Percentiles rank a stretch among this genome's conserved stretches.
These are phyloP conservation scores for Myochromella boudieri DNA, from an alignment of 768 basidiomycete genomes.

Conservation along the genomic window DNA sequence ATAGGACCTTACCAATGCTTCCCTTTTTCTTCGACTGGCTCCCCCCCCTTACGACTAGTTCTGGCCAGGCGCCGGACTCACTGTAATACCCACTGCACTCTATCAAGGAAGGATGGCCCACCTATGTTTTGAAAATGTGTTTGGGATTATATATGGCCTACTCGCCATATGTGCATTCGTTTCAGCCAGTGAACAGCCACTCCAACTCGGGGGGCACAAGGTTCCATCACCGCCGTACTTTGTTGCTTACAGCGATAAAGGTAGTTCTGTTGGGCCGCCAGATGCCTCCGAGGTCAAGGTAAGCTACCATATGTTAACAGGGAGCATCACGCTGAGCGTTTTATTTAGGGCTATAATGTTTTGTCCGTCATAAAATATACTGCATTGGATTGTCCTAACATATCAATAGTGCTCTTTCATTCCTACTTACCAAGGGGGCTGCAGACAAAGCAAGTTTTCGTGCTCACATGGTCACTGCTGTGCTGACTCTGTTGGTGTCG, in stretches of 20 bases:
- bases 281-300: constrained; percentile 1
- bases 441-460: constrained; percentile 27
- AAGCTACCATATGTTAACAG: background rate
- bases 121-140: no score
- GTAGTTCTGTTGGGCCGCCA: background rate
- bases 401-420: constrained; percentile 30
- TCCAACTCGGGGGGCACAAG: no score
- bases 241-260: background rate
- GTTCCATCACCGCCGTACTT: no score
- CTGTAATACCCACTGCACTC: no score
- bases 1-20: no score
- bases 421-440: constrained; percentile 39
- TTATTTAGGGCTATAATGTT: constrained; percentile 8
- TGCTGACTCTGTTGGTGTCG: background rate
- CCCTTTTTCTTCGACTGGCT: no score
- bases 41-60: no score
- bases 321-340: background rate
- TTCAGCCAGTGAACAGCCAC: no score
- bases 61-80: no score
- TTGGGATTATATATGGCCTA: no score
- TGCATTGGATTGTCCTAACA: background rate
- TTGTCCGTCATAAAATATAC: constrained; percentile 1
- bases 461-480: background rate
- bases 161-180: no score
- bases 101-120: no score